phyloP scores from a whole-genome alignment of 2,329 filamentous ascomycete species.

The Trichoderma sp. region DNA sequence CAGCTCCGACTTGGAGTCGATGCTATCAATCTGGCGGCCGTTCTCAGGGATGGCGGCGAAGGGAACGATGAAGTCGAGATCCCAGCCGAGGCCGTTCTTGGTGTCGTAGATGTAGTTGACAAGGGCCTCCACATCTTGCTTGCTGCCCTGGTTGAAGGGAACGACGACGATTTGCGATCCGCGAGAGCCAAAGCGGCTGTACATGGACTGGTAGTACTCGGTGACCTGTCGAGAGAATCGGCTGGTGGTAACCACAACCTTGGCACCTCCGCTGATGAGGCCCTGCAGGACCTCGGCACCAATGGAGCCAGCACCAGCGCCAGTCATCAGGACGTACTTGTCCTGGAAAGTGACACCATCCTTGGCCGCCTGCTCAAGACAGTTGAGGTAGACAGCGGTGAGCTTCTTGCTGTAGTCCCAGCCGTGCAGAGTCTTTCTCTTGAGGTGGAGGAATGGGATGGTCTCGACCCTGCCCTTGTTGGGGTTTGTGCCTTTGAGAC shows the following conservation, averaged over 20 bases:
- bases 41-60: slow-evolving; percentile 98
- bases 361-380: slow-evolving; percentile 82
- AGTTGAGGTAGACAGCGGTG: slow-evolving; percentile 87
- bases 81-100: slow-evolving; percentile 97
- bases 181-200: slow-evolving; percentile 86
- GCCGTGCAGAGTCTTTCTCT: slow-evolving; percentile 87
- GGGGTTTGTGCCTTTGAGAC: slow-evolving; percentile 51
- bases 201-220: slow-evolving; percentile 99
- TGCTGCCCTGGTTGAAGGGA: slow-evolving; percentile 98
- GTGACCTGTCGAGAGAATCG: slow-evolving; percentile 96
- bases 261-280: slow-evolving; percentile 91
- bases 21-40: slow-evolving; percentile 91
- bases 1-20: slow-evolving; percentile 96
- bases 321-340: slow-evolving; percentile 97
- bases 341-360: slow-evolving; percentile 86
- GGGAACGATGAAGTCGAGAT: slow-evolving; percentile 91
- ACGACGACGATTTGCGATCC: slow-evolving; percentile 97
- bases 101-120: slow-evolving; percentile 94
- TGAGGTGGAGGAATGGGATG: slow-evolving; percentile 94
- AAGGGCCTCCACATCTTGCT: slow-evolving; percentile 93
- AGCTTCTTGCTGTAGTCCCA: slow-evolving; percentile 99
- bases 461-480: slow-evolving; percentile 92
- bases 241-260: slow-evolving; percentile 94
- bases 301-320: slow-evolving; percentile 95
- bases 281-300: slow-evolving; percentile 96